These are phyloP conservation scores for Luffa acutangula DNA, from an alignment of 306 rosid genomes.

Conservation along the genomic window DNA sequence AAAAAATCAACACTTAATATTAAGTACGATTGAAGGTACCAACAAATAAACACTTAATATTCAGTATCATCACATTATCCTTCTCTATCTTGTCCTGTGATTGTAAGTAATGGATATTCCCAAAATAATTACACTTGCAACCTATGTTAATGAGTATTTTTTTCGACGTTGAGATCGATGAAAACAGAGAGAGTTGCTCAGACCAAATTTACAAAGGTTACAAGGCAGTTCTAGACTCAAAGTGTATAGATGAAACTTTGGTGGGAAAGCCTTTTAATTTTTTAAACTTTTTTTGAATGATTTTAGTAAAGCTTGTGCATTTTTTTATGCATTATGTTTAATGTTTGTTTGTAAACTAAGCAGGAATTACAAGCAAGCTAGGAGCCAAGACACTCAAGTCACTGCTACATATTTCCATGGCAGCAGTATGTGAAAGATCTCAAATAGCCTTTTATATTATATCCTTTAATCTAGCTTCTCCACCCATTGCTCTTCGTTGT, in stretches of 20 bases:
- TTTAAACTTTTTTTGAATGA: background rate
- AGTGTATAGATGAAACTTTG: slow-evolving; percentile 74
- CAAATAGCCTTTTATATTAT: no score
- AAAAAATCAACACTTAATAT: no score
- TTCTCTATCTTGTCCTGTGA: background rate
- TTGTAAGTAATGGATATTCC: background rate
- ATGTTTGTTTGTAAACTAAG: slow-evolving; percentile 10
- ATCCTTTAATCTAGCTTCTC: no score
- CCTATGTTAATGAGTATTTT: slow-evolving; percentile 76
- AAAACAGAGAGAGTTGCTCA: slow-evolving; percentile 13
- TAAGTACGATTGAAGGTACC: no score
- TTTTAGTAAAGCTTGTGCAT: background rate
- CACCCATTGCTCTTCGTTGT: no score
- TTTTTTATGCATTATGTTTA: background rate
- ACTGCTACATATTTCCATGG: slow-evolving; percentile 73
- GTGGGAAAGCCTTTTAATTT: slow-evolving; percentile 24
- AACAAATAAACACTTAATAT: no score
- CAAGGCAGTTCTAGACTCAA: slow-evolving; percentile 86
- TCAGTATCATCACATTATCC: no score
- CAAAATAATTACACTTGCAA: slow-evolving; percentile 26
- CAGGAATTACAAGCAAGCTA: slow-evolving; percentile 91
- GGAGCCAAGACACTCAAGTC: slow-evolving; percentile 92
- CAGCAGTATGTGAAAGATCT: slow-evolving; percentile 66
- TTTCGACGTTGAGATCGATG: slow-evolving; percentile 35
- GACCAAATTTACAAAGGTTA: slow-evolving; percentile 70